These are phyloP conservation scores for Auricularia auricula-judae DNA, from an alignment of 768 basidiomycete species.

Conservation along the genomic window DNA sequence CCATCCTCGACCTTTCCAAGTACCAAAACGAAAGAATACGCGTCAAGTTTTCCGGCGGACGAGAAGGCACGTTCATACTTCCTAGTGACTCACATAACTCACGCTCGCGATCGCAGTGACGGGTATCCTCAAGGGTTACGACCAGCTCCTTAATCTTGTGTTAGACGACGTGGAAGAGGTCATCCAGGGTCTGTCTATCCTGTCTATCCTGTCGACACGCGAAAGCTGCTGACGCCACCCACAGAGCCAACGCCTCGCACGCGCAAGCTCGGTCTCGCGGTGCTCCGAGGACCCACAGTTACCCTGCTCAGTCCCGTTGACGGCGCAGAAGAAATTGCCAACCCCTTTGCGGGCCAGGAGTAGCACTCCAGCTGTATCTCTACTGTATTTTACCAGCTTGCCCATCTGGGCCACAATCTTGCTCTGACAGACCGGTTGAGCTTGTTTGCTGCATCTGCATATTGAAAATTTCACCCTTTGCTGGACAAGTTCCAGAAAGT, in stretches of 20 bases:
- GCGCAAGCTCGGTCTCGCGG: conserved; percentile 70
- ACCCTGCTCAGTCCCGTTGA: conserved; percentile 91
- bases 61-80: conserved; percentile 56
- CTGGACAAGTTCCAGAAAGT: too few species aligned
- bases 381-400: too few species aligned
- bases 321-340: conserved; percentile 88
- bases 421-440: too few species aligned
- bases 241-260: conserved; percentile 56
- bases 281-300: conserved; percentile 89
- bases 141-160: conserved; percentile 93
- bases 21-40: conserved; percentile 87
- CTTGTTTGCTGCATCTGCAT: too few species aligned
- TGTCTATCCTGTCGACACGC: conserved; percentile 5
- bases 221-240: conserved; percentile 4
- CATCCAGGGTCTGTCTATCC: conserved; percentile 40
- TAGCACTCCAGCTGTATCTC: neutral
- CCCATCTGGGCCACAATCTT: too few species aligned
- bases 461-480: too few species aligned
- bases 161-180: conserved; percentile 92
- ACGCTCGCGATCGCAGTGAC: conserved; percentile 42
- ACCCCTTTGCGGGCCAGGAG: conserved; percentile 51
- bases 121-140: conserved; percentile 89
- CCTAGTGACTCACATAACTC: neutral
- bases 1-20: conserved; percentile 90
- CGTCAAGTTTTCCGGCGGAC: conserved; percentile 96